A percentile compares a stretch with the other conserved stretches of the same genome.
phyloP scores from a whole-genome alignment of 2,329 filamentous ascomycete genomes.

The Arthrobotrys iridis region DNA sequence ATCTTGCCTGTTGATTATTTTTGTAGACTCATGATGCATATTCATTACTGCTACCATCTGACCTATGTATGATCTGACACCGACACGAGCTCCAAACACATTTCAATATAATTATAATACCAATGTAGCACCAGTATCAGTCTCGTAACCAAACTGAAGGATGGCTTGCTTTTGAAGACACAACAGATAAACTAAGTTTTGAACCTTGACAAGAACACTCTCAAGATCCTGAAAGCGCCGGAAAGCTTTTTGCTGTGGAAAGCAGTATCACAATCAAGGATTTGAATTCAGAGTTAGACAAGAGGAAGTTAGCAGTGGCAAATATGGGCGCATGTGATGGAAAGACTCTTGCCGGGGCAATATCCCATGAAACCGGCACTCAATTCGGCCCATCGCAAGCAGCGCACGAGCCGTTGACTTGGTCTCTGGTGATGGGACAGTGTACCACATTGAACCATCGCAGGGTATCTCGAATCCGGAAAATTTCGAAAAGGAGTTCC shows the following conservation, averaged over 20 bases:
- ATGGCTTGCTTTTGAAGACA: background rate
- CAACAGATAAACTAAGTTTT: background rate
- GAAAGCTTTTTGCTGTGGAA: conserved; percentile 5
- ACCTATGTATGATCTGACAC: too few relatives aligned
- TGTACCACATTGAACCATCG: background rate
- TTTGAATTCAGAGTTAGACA: background rate
- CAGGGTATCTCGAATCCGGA: background rate
- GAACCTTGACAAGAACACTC: background rate
- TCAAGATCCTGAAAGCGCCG: background rate
- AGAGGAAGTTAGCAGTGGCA: background rate
- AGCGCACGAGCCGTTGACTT: background rate
- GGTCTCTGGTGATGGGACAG: background rate
- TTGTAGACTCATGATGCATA: too few relatives aligned
- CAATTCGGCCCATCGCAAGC: conserved; percentile 4
- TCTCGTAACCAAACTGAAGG: too few relatives aligned
- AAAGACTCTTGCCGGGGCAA: conserved; percentile 14
- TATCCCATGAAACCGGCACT: conserved; percentile 19
- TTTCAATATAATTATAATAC: too few relatives aligned
- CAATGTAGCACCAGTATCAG: conserved; percentile 14
- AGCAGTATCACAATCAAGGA: conserved; percentile 15
- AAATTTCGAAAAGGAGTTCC: background rate
- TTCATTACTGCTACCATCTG: too few relatives aligned
- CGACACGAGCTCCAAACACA: too few relatives aligned
- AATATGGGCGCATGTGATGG: conserved; percentile 27
- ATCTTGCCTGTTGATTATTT: conserved; percentile 26